A percentile compares a stretch with the other conserved stretches of the same genome.
These are phyloP conservation scores for Eucalyptus shirleyi DNA, from an alignment of 345 rosid genomes.

Conservation along the genomic window DNA sequence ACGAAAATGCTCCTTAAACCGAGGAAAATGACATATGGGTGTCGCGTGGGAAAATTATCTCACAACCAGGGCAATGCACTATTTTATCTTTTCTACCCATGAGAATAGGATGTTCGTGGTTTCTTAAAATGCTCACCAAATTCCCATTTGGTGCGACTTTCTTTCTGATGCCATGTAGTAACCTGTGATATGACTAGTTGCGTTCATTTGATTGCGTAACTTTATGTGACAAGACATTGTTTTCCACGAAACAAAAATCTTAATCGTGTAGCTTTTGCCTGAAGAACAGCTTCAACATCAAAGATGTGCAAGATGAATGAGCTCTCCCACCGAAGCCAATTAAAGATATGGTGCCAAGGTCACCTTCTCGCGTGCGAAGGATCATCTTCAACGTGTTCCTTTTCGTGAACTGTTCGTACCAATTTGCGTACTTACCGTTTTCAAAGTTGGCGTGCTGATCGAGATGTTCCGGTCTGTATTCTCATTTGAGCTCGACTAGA, in stretches of 20 bases:
- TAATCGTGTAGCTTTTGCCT: neutral
- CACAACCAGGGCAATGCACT: neutral
- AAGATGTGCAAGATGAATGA: neutral
- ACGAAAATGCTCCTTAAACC: neutral
- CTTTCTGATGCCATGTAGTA: neutral
- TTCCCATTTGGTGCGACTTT: neutral
- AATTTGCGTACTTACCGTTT: neutral
- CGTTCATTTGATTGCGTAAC: neutral
- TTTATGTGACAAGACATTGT: neutral
- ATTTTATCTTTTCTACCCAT: neutral
- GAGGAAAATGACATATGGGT: neutral
- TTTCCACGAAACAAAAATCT: neutral
- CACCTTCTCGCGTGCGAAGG: neutral
- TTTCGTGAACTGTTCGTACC: neutral
- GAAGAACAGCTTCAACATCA: neutral
- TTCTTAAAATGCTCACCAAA: neutral
- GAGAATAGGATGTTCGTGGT: neutral
- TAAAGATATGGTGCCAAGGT: neutral
- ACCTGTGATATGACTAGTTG: neutral
- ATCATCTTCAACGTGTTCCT: neutral
- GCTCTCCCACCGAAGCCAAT: neutral
- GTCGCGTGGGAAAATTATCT: too few relatives aligned
- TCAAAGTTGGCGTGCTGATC: neutral
- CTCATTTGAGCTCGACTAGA: neutral
- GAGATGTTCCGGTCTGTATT: neutral